Base-by-base conservation (phyloP, 228 moss, liverwort and hornwort genomes). In the Sphagnum magellanicum region DNA sequence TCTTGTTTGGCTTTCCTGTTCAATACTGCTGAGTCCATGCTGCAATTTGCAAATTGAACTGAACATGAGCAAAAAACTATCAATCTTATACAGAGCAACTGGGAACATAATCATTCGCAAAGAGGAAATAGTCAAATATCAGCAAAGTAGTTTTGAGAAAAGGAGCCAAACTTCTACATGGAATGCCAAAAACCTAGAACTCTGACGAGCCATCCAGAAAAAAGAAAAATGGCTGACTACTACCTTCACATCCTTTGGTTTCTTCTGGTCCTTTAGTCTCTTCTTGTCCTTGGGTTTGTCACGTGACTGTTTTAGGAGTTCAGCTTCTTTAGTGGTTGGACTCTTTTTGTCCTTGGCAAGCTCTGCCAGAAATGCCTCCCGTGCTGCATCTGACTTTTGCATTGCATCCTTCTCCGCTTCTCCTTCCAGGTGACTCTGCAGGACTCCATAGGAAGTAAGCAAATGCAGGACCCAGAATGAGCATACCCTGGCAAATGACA, bases 361-460 rank as follows among this genome's bases (percentile, higher is more conserved):
- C 75, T 82, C 82, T 67, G 82, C 82, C 51, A 82, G 72, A 71
- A 82, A 78, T 51, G 82, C 82, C 65, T 82, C 78, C 66, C 58
- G 75, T n/a, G 78, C 78, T 73, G 82, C 78, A 65, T 75, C 75
- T 73, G 78, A 78, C 78, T 78, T 82, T 67, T 75, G 78, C 78
- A 75, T 61, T 55, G 82, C 82, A 65, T 78, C 82, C 68, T 72
- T 78, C 67, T 82, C 82, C 57, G 73, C 75, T 73, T 82, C 82
- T 73, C 60, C 75, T 64, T 82, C 82, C 63, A 82, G 60, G 67
- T 71, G 82, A 75, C 70, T 78, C 82, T 82, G 73, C 70, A 73
- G 50, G 53, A 67, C 32, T 32, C 32, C 32, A 32, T 32, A 32
- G 32, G 32, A 32, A 32, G 32, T 32, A 32, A 32, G 32, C 32